These are phyloP conservation scores for Solanum etuberosum DNA, from an alignment of 257 asterid genomes.

Conservation along the genomic window DNA sequence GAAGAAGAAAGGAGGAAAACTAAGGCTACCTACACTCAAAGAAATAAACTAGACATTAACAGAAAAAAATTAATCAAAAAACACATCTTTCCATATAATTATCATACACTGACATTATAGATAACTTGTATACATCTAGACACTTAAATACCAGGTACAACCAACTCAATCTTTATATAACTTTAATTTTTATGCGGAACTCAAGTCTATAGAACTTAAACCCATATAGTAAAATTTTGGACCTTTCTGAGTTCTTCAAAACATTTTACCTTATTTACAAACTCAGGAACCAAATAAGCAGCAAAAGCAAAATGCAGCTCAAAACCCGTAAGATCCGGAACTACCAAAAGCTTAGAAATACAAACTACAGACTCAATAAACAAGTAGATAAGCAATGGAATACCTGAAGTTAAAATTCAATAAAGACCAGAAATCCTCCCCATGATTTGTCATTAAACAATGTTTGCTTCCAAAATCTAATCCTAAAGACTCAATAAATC, in stretches of 20 bases:
- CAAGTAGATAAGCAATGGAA: background rate
- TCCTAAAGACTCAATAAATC: background rate
- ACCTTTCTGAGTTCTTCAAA: background rate
- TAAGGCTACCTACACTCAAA: background rate
- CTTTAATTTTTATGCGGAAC: background rate
- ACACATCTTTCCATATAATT: background rate
- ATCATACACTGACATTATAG: background rate
- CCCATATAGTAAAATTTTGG: background rate
- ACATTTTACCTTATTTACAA: background rate
- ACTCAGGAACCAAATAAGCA: background rate
- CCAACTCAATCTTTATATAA: background rate
- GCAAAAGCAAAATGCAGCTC: background rate
- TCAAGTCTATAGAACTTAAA: background rate
- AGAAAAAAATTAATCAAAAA: background rate
- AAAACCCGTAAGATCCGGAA: background rate
- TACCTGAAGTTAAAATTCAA: background rate
- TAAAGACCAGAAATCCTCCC: background rate
- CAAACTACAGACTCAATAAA: background rate
- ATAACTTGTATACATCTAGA: background rate
- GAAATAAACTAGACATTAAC: background rate
- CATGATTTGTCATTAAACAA: background rate
- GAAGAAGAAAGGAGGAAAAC: background rate
- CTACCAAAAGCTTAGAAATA: background rate
- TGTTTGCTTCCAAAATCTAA: background rate
- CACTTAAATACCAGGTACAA: background rate